Conservation (phyloP, 805 yeast genomes). For the Saturnispora quitensis region DNA sequence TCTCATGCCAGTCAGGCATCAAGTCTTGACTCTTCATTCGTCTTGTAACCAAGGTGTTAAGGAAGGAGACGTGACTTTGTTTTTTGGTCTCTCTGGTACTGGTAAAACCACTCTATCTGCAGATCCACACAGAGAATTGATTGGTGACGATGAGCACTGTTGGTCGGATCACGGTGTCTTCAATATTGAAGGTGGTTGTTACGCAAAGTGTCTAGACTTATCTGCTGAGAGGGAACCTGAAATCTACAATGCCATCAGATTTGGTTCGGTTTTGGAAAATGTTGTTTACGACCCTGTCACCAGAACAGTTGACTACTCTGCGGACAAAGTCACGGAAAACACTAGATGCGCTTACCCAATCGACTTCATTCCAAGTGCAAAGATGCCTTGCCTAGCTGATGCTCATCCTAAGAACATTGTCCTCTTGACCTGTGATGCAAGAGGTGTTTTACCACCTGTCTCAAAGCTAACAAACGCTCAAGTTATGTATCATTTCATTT, state of each 20-base stretch:
- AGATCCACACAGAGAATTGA: constrained; percentile 85
- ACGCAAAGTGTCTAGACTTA: constrained; percentile 92
- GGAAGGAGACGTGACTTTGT: constrained; percentile 81
- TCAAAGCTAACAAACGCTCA: constrained; percentile 89
- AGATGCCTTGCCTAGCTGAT: constrained; percentile 88
- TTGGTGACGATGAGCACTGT: constrained; percentile 99
- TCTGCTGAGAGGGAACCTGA: constrained; percentile 94
- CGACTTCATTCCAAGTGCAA: constrained; percentile 91
- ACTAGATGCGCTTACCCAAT: constrained; percentile 99
- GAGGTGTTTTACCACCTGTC: constrained; percentile 96
- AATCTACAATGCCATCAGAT: constrained; percentile 87
- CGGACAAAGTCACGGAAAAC: constrained; percentile 83
- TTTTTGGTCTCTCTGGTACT: constrained; percentile 96
- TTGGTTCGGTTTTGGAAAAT: constrained; percentile 92
- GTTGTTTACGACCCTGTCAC: constrained; percentile 73
- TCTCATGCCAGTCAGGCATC: constrained; percentile 90
- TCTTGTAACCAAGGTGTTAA: constrained; percentile 85
- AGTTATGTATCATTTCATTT: constrained; percentile 97
- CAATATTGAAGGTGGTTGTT: constrained; percentile 99
- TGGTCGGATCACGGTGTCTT: constrained; percentile 98
- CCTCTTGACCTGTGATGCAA: constrained; percentile 92
- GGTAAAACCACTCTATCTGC: constrained; percentile 98
- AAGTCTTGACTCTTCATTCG: constrained; percentile 89
- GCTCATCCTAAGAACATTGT: constrained; percentile 88
- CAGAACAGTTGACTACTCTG: constrained; percentile 79